A percentile compares a stretch with the other conserved stretches of the same genome.
Evolutionary conservation across 106 monocot genomes (phyloP).

Genomic region (Posidonia australis): DNA sequence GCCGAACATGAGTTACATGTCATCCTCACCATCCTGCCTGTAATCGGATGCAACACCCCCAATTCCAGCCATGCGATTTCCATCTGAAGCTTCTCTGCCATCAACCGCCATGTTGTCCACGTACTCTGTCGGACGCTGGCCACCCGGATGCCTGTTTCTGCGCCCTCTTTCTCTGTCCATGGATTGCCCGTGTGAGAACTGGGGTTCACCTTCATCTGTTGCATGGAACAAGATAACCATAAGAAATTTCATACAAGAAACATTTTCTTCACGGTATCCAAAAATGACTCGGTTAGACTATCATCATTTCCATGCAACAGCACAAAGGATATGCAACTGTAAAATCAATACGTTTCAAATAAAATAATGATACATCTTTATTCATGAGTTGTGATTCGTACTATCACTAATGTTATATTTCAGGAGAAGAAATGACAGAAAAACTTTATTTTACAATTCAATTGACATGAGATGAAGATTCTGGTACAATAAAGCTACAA

Average conservation of each 20-base stretch:
- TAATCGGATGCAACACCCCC: slow-evolving; percentile 15
- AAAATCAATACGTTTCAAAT: no score
- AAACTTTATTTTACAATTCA: no score
- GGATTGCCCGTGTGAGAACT: slow-evolving; percentile 14
- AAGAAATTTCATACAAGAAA: not conserved
- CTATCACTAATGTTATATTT: no score
- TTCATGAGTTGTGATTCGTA: no score
- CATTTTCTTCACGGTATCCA: not conserved
- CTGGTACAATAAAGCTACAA: no score
- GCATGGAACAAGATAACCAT: slow-evolving; percentile 2
- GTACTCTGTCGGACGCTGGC: slow-evolving; percentile 9
- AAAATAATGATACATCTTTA: no score
- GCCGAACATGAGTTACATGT: not conserved
- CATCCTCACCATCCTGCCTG: slow-evolving; percentile 11
- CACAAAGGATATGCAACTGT: no score
- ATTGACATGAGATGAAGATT: no score
- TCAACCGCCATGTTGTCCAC: slow-evolving; percentile 2
- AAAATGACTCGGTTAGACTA: no score
- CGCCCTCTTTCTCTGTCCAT: slow-evolving; percentile 28
- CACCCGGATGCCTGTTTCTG: slow-evolving; percentile 28
- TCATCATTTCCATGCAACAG: no score
- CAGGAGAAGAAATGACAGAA: no score
- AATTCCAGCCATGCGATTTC: slow-evolving; percentile 10
- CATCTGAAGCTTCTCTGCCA: slow-evolving; percentile 8
- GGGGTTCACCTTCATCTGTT: slow-evolving; percentile 18